Percentiles rank a stretch among this genome's conserved stretches.
Conservation (phyloP, 768 basidiomycete genomes). For the Nidula microcarpa region DNA sequence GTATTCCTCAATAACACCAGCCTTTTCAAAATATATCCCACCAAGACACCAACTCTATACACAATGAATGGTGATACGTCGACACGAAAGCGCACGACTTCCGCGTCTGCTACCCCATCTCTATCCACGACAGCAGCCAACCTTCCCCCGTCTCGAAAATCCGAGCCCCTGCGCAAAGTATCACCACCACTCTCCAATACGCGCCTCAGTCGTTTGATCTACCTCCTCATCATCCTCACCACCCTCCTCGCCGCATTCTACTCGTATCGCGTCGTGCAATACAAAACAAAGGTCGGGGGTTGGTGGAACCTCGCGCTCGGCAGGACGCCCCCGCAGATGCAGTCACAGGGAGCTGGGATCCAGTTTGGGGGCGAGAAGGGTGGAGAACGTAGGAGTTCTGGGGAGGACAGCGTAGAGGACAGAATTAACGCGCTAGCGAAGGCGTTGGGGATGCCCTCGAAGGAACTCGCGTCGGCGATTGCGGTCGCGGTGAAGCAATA, state of each 20-base stretch:
- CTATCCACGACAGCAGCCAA: constrained; percentile 5
- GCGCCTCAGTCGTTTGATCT: constrained; percentile 47
- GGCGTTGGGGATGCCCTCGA: constrained; percentile 58
- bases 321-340: constrained; percentile 19
- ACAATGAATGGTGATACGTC: not conserved
- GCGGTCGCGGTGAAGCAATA: constrained; percentile 54
- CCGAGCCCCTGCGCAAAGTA: constrained; percentile 23
- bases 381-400: constrained; percentile 3
- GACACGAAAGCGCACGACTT: not conserved
- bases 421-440: constrained; percentile 58
- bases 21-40: too few species aligned
- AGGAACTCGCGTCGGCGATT: constrained; percentile 62
- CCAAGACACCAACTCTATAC: not conserved
- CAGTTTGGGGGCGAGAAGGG: constrained; percentile 4
- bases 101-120: constrained; percentile 3
- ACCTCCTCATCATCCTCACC: constrained; percentile 38
- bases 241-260: constrained; percentile 47
- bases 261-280: constrained; percentile 43
- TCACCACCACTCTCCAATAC: constrained; percentile 41
- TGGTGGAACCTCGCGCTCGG: constrained; percentile 59
- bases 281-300: constrained; percentile 50
- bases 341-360: not conserved
- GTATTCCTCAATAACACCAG: too few species aligned
- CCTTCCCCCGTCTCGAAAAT: constrained; percentile 25
- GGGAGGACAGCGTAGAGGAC: constrained; percentile 34